A percentile compares a stretch with the other conserved stretches of the same genome.
phyloP scores from a whole-genome alignment of 2,329 filamentous ascomycete genomes.

The Fusarium verticillioides region DNA sequence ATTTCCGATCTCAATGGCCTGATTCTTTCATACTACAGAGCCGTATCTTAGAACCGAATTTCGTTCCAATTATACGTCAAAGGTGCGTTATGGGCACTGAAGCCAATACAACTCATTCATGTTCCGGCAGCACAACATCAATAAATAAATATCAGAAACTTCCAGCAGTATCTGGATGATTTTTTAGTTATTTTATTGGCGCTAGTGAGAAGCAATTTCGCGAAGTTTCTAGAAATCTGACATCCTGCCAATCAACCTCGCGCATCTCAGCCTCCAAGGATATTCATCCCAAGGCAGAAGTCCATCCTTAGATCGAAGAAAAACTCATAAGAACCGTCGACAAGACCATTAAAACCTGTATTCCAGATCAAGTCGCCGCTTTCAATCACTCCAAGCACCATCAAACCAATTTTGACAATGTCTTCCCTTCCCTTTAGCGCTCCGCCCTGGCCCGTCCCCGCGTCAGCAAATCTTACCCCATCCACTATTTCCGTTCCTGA shows the following conservation, averaged over 20 bases:
- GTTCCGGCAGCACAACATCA: not conserved
- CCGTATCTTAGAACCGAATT: accelerated
- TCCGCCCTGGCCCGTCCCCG: not conserved
- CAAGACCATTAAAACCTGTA: not conserved
- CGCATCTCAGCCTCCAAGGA: not conserved
- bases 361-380: not conserved
- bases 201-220: not conserved
- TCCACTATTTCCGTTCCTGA: constrained; percentile 8
- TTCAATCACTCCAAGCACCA: not conserved
- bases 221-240: not conserved
- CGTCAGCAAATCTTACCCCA: constrained; percentile 20
- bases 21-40: not conserved
- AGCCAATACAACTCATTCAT: too few relatives aligned
- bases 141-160: accelerated
- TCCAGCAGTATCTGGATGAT: not conserved
- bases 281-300: not conserved
- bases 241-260: not conserved
- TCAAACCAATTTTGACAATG: not conserved
- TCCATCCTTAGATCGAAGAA: accelerated
- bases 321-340: not conserved
- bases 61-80: not conserved
- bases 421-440: not conserved
- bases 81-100: accelerated
- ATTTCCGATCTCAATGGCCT: accelerated
- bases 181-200: not conserved